A percentile compares a stretch with the other conserved stretches of the same genome.
These are phyloP conservation scores for Lepraria neglecta DNA, from an alignment of 495 filamentous ascomycete genomes.

Conservation along the genomic window DNA sequence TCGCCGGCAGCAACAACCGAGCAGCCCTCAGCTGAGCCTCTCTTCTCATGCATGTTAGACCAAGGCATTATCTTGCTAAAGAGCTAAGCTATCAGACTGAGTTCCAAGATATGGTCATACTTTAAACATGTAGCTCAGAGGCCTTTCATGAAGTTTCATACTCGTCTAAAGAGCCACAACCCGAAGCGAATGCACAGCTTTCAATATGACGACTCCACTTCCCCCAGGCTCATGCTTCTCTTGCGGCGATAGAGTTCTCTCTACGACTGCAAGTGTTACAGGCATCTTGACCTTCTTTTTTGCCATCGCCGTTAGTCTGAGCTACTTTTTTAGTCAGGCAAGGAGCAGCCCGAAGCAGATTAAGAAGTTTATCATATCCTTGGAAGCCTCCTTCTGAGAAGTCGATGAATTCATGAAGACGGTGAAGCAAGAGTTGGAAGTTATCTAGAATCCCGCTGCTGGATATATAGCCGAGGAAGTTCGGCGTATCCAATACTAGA, in stretches of 20 bases:
- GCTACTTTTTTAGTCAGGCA: not conserved
- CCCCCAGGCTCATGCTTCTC: not conserved
- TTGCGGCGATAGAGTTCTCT: not conserved
- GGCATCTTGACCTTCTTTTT: not conserved
- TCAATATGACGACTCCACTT: not conserved
- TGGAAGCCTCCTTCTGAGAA: not conserved
- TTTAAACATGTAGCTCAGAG: too few species aligned
- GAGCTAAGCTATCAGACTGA: too few species aligned
- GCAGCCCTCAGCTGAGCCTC: too few species aligned
- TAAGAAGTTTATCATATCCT: too few species aligned
- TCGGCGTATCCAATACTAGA: not conserved
- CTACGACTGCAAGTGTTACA: not conserved
- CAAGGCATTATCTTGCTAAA: too few species aligned
- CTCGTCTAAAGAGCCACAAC: not conserved
- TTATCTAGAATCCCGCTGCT: too few species aligned
- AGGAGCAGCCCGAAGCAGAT: not conserved
- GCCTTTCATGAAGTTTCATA: not conserved
- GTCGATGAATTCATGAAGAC: not conserved
- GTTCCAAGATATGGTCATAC: too few species aligned
- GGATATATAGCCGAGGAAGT: not conserved
- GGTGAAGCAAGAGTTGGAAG: too few species aligned
- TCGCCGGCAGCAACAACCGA: too few species aligned
- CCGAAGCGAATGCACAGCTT: not conserved
- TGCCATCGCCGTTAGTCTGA: not conserved
- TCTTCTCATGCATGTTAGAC: too few species aligned